These are phyloP conservation scores for Cyamopsis tetragonoloba DNA, from an alignment of 306 rosid species.

Conservation along the genomic window DNA sequence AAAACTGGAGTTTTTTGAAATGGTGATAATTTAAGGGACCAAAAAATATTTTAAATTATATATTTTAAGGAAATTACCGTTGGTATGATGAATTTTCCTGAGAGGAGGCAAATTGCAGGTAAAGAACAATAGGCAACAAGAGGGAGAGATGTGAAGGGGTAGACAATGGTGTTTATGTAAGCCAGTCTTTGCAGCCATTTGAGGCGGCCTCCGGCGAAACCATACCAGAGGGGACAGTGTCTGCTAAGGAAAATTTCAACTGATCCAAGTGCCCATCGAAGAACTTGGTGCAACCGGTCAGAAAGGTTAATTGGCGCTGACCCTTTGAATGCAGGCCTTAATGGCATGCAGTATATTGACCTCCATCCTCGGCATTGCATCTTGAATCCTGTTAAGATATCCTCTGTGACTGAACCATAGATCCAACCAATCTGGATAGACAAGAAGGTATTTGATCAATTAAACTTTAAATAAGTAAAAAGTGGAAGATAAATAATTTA, in stretches of 20 bases:
- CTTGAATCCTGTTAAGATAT: conserved; percentile 95
- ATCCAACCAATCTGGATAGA: conserved; percentile 93
- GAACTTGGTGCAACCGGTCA: conserved; percentile 95
- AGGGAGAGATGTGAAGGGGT: conserved; percentile 95
- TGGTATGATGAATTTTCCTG: conserved; percentile 96
- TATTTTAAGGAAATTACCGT: conserved; percentile 72
- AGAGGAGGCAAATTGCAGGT: conserved; percentile 95
- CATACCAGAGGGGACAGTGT: conserved; percentile 98
- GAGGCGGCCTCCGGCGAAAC: conserved; percentile 95
- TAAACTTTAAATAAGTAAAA: neutral
- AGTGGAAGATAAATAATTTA: neutral
- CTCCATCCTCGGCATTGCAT: conserved; percentile 99
- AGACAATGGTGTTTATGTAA: conserved; percentile 92
- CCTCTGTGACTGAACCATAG: conserved; percentile 97
- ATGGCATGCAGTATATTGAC: conserved; percentile 95
- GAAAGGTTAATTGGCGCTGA: conserved; percentile 96
- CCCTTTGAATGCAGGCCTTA: conserved; percentile 98
- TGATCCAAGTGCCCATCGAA: conserved; percentile 99
- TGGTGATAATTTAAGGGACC: no score
- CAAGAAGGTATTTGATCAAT: conserved; percentile 23
- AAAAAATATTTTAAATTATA: no score
- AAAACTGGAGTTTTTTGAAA: no score
- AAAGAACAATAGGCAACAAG: conserved; percentile 81
- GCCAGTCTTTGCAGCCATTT: conserved; percentile 84
- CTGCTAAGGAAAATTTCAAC: conserved; percentile 98